Base-by-base conservation (phyloP, 305 asterid species). In the Caryopteris hybrid region DNA sequence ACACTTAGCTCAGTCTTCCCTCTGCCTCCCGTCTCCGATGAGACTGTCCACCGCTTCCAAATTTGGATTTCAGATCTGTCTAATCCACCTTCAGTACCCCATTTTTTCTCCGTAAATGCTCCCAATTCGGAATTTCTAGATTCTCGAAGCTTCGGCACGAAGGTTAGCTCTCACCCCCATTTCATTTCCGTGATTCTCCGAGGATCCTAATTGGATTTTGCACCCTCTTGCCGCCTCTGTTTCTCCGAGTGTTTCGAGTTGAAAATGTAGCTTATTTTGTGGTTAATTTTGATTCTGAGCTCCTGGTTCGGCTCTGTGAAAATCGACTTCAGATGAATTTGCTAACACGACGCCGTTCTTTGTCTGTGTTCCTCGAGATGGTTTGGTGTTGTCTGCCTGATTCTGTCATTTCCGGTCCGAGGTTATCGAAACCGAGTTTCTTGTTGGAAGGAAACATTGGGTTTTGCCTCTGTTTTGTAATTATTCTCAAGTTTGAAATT, bases 41-140 rank as follows among this genome's bases (percentile, higher is more conserved):
- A 66, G 54, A 34, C 54, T 50, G 59, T 29, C 74, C 10, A 39
- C 68, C 47, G 50, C 22, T 69, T 74, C 79, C 74, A 66, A 42
- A 46, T 70, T 70, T 66, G 33, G 62, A 78, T 70, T 66, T 46
- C 77, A 74, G 83, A 74, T 78, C 83, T 78, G 64, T 70, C 54
- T 46, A 34, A 41, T 36, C 74, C 53, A 33, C 61, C 9, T 39
- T 12, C 65, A 55, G 22, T 68, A 51, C 60, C 47, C 66, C 70
- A 16, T 16, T 46, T 50, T 60, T 22, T 50, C 75, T 13, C 78
- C 46, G 9, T 64, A 13, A 77, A 62, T 71, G 42, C 72, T 77
- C 43, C 43, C 33, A 33, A 16, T 41, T 64, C 29, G 21, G 16
- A 25, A 0, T 6, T 41, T 68, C 45, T 33, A 38, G 14, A 31